These are phyloP conservation scores for Dendrocalamus sinicus DNA, from an alignment of 176 grass and related monocot genomes.

Conservation along the genomic window DNA sequence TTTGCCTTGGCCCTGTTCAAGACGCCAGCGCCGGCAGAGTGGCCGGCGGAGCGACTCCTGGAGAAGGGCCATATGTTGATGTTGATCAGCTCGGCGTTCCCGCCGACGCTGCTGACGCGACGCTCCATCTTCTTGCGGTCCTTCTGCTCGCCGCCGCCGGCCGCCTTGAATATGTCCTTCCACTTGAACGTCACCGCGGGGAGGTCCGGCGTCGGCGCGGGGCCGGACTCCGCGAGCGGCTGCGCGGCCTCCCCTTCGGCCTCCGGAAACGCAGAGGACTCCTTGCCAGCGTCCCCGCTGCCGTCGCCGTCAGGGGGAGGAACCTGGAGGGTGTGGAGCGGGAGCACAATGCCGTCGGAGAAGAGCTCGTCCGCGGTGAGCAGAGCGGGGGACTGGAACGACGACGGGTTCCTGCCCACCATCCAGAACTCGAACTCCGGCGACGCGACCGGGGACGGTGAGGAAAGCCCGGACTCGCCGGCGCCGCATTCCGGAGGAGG, in stretches of 20 bases:
- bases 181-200: constrained; percentile 65
- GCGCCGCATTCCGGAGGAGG: constrained; percentile 26
- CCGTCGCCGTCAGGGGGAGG: background rate
- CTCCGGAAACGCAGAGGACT: background rate
- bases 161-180: constrained; percentile 74
- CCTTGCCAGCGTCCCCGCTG: background rate
- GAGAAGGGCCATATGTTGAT: constrained; percentile 98
- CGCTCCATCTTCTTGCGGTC: constrained; percentile 62
- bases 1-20: constrained; percentile 42
- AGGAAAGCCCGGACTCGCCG: constrained; percentile 38
- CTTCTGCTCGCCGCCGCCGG: constrained; percentile 44
- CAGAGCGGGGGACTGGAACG: constrained; percentile 48
- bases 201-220: constrained; percentile 51
- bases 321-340: constrained; percentile 66
- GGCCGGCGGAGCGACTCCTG: constrained; percentile 88
- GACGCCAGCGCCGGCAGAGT: constrained; percentile 30
- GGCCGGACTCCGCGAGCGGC: constrained; percentile 39
- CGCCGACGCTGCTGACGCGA: constrained; percentile 57
- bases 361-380: constrained; percentile 99
- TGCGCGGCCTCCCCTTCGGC: background rate
- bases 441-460: constrained; percentile 62
- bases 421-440: constrained; percentile 99
- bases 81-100: constrained; percentile 84
- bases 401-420: constrained; percentile 61
- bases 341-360: constrained; percentile 87